These are phyloP conservation scores for Lunasporangiospora selenospora DNA, from an alignment of 192 early-diverging fungal species.

Conservation along the genomic window DNA sequence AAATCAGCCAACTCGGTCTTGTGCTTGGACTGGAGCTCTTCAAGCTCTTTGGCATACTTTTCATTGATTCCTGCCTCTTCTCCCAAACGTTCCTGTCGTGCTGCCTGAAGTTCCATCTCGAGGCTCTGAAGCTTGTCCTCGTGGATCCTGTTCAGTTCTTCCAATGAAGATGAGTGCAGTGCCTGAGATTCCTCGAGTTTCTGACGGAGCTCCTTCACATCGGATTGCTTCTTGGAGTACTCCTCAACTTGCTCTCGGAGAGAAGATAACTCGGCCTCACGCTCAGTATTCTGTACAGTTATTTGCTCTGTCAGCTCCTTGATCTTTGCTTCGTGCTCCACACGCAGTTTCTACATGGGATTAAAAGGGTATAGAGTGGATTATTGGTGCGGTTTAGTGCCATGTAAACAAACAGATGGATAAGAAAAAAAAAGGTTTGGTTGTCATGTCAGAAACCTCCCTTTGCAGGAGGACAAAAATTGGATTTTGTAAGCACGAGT, in stretches of 20 bases:
- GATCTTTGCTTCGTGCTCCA: constrained; percentile 40
- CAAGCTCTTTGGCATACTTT: constrained; percentile 32
- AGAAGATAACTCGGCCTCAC: constrained; percentile 34
- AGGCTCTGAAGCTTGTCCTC: constrained; percentile 43
- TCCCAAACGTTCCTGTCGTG: constrained; percentile 32
- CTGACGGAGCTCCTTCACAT: constrained; percentile 15
- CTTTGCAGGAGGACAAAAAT: too few species aligned
- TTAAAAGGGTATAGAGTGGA: background rate
- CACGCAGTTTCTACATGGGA: constrained; percentile 36
- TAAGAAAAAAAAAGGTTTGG: background rate
- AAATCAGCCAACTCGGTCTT: constrained; percentile 26
- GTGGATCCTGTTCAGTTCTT: constrained; percentile 43
- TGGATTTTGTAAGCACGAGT: too few species aligned
- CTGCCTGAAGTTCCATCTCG: constrained; percentile 44
- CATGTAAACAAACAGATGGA: background rate
- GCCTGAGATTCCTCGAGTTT: constrained; percentile 44
- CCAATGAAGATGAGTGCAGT: constrained; percentile 31
- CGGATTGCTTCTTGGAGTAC: constrained; percentile 37
- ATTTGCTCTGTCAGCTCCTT: constrained; percentile 31
- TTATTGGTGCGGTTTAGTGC: background rate
- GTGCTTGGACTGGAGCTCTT: constrained; percentile 26
- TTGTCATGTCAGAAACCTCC: background rate
- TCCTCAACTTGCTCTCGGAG: constrained; percentile 31
- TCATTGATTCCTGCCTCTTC: constrained; percentile 32
- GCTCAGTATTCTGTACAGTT: constrained; percentile 26